phyloP scores from a whole-genome alignment of 306 rosid species.

The Gastrolobium bilobum region DNA sequence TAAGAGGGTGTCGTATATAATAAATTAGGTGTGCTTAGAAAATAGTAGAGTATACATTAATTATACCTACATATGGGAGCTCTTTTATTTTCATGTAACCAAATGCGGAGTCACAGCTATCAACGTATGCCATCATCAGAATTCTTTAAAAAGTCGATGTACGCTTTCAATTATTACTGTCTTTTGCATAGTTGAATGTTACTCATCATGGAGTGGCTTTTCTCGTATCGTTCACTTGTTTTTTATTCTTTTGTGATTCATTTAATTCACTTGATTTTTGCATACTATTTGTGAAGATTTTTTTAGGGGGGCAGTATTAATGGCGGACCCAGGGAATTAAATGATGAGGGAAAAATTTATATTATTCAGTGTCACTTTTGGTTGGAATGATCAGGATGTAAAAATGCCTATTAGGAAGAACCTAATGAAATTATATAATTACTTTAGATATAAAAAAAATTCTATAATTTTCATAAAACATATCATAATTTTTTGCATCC shows the following conservation, averaged over 20 bases:
- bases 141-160: constrained; percentile 43
- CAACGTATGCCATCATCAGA: constrained; percentile 35
- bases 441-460: too few species aligned
- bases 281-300: neutral
- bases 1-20: constrained; percentile 37
- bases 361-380: too few species aligned
- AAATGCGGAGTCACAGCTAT: constrained; percentile 41
- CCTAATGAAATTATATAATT: too few species aligned
- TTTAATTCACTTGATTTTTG: constrained; percentile 30
- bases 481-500: too few species aligned
- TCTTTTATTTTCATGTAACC: constrained; percentile 44
- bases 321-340: too few species aligned
- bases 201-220: constrained; percentile 62
- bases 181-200: constrained; percentile 56
- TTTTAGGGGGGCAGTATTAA: too few species aligned
- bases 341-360: too few species aligned
- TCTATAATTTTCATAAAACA: too few species aligned
- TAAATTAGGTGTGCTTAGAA: neutral
- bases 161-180: constrained; percentile 54
- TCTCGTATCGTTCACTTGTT: constrained; percentile 35
- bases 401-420: too few species aligned
- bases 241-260: constrained; percentile 9
- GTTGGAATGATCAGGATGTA: too few species aligned
- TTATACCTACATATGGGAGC: constrained; percentile 37
- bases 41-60: constrained; percentile 14